phyloP scores from a whole-genome alignment of 2,329 filamentous ascomycete genomes.

The Xylaria sp. region DNA sequence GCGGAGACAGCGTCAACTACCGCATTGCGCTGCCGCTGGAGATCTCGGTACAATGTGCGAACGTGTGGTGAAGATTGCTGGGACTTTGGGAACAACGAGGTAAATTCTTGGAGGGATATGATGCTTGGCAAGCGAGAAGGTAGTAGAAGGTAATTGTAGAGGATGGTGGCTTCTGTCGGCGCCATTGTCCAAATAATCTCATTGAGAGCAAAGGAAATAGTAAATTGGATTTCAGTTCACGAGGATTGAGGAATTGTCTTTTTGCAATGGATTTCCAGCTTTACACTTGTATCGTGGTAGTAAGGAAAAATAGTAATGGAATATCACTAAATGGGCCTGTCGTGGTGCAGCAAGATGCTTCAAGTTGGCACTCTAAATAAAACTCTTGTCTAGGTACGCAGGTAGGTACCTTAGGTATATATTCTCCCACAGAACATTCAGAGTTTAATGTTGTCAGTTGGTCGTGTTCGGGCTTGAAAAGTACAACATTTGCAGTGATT shows the following conservation, averaged over 20 bases:
- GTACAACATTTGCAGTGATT: no score
- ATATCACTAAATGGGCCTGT: no score
- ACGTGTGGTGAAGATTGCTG: slow-evolving; percentile 75
- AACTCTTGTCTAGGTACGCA: no score
- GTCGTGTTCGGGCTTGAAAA: no score
- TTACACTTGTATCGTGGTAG: not conserved
- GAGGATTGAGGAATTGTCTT: not conserved
- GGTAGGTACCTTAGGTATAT: no score
- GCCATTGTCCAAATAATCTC: slow-evolving; percentile 63
- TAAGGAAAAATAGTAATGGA: no score
- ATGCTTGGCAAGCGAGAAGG: slow-evolving; percentile 79
- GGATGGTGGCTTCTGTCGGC: slow-evolving; percentile 78
- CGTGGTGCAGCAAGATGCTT: no score
- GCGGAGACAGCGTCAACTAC: slow-evolving; percentile 74
- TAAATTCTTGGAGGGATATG: slow-evolving; percentile 79
- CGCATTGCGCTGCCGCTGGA: slow-evolving; percentile 78
- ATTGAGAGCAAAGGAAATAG: not conserved
- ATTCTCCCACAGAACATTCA: no score
- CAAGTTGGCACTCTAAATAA: no score
- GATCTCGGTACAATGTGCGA: slow-evolving; percentile 78
- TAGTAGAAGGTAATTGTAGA: slow-evolving; percentile 80
- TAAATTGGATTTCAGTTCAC: not conserved
- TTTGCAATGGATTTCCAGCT: not conserved
- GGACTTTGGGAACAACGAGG: slow-evolving; percentile 76
- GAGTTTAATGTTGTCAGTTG: no score